These are phyloP conservation scores for Epithemia pelagica DNA, from an alignment of 108 stramenopile genomes.

Conservation along the genomic window DNA sequence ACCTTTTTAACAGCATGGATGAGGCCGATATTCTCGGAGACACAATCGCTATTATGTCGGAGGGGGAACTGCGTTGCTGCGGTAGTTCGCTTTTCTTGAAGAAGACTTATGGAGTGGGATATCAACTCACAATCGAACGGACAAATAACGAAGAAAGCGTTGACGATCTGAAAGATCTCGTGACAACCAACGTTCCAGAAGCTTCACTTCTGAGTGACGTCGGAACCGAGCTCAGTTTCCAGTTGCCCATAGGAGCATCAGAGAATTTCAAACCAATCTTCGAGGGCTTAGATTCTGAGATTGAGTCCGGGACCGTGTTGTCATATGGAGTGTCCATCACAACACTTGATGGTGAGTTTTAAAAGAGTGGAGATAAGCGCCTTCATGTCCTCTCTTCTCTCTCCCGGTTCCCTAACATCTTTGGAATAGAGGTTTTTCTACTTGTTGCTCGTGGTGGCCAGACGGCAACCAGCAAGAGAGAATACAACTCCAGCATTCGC, in stretches of 20 bases:
- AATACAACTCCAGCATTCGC: constrained; percentile 10
- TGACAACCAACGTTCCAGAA: constrained; percentile 50
- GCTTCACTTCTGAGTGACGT: constrained; percentile 80
- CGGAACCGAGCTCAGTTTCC: constrained; percentile 89
- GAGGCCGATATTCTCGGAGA: constrained; percentile 88
- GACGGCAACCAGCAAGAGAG: constrained; percentile 38
- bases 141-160: constrained; percentile 12
- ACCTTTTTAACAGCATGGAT: constrained; percentile 14
- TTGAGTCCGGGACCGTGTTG: constrained; percentile 37
- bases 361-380: too few relatives aligned
- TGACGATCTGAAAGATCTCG: constrained; percentile 41
- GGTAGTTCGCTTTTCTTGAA: constrained; percentile 92
- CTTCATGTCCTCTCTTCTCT: too few relatives aligned
- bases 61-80: constrained; percentile 80
- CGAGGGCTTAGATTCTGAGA: constrained; percentile 57
- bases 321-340: constrained; percentile 95
- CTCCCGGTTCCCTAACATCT: background rate
- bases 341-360: constrained; percentile 83
- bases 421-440: constrained; percentile 32
- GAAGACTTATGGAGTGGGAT: constrained; percentile 88
- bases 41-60: constrained; percentile 93
- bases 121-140: constrained; percentile 76
- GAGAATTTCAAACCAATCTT: constrained; percentile 75
- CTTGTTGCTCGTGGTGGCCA: constrained; percentile 39
- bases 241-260: constrained; percentile 82